Evolutionary conservation across 2,329 filamentous ascomycete species (phyloP), one percentile per base, ranked within the genome.

Genomic region (Epichloe baconii): DNA sequence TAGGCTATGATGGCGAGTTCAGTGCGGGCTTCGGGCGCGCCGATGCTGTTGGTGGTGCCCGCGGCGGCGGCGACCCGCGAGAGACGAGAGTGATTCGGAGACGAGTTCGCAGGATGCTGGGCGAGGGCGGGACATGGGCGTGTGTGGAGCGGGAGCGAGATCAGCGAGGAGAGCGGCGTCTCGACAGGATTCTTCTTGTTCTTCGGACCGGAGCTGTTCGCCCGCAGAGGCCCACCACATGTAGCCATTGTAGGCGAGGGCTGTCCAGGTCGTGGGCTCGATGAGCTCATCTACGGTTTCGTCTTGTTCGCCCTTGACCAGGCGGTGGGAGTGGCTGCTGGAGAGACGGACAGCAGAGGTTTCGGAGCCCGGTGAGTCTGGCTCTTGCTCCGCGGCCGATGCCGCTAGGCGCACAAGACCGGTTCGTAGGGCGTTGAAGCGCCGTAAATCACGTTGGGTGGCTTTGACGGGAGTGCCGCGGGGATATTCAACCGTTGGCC

Each of bases 181-280:
- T 44, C 71, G 72, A 44, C 70, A 73, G 47, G 68, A 64, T 58
- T 81, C 78, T 56, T 83, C 80, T 19, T 77, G 73, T 55, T 82
- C 77, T 49, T 80, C 77, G 47, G 78, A 73, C 17, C 77, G 73
- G 7, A 77, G 71, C 64, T 84, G 79, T 66, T 93, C 87, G 52
- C 86, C 87, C 0, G 87, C 86, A 15, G 83, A 88, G 2, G 87
- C 86, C 87, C 88, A 93, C 87, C 87, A 93, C 78, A 91, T 88
- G 70, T 91, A 90, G 23, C 85, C 83, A 50, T 79, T 80, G 67
- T 91, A 93, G 5, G 87, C 87, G 26, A 91, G 76, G 1, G 84
- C 81, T 0, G 84, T 75, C 87, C 82, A 86, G 42, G 76, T 82
- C 41, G 77, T 64, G 2, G 82, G 81, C 60, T 86, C 82, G 31